Percentiles rank a stretch among this genome's conserved stretches.
These are phyloP conservation scores for Aureobasidium sp. DNA, from an alignment of 2,329 filamentous ascomycete species.

Conservation along the genomic window DNA sequence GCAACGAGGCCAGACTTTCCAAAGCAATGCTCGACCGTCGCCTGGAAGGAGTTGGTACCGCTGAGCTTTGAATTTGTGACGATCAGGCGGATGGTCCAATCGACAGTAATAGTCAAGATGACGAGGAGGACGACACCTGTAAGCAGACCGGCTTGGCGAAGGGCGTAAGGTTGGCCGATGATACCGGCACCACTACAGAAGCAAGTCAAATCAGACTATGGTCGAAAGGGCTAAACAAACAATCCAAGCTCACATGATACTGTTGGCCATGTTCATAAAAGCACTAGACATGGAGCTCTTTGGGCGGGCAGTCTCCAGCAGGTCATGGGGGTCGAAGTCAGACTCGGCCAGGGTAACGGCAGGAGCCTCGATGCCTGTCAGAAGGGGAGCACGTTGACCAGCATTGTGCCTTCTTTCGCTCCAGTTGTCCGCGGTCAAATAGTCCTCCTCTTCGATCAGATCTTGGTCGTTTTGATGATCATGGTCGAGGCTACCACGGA, in stretches of 20 bases:
- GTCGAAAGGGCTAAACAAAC: not conserved
- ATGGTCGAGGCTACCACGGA: conserved; percentile 10
- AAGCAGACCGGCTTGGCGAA: conserved; percentile 80
- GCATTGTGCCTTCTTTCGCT: conserved; percentile 36
- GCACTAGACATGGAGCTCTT: conserved; percentile 80
- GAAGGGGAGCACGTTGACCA: conserved; percentile 57
- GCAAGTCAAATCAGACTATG: not conserved
- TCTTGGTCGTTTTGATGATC: conserved; percentile 22
- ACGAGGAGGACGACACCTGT: conserved; percentile 74
- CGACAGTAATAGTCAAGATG: conserved; percentile 72
- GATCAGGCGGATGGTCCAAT: conserved; percentile 97
- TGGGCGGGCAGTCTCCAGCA: conserved; percentile 59
- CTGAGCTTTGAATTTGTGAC: conserved; percentile 97
- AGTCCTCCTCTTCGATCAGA: conserved; percentile 56
- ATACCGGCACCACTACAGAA: conserved; percentile 52
- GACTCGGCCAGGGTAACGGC: conserved; percentile 63
- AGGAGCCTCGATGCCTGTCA: conserved; percentile 78
- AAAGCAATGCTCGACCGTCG: conserved; percentile 93
- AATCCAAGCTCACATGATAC: conserved; percentile 60
- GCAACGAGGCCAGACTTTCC: conserved; percentile 80
- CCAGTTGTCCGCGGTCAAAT: conserved; percentile 34
- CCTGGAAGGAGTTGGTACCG: conserved; percentile 88
- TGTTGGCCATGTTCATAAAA: conserved; percentile 99
- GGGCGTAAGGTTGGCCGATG: conserved; percentile 85
- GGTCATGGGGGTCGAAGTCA: conserved; percentile 51